Percentiles rank a stretch among this genome's conserved stretches.
Evolutionary conservation across 2,329 filamentous ascomycete species (phyloP).

Genomic region (Colletotrichum nymphaeae): DNA sequence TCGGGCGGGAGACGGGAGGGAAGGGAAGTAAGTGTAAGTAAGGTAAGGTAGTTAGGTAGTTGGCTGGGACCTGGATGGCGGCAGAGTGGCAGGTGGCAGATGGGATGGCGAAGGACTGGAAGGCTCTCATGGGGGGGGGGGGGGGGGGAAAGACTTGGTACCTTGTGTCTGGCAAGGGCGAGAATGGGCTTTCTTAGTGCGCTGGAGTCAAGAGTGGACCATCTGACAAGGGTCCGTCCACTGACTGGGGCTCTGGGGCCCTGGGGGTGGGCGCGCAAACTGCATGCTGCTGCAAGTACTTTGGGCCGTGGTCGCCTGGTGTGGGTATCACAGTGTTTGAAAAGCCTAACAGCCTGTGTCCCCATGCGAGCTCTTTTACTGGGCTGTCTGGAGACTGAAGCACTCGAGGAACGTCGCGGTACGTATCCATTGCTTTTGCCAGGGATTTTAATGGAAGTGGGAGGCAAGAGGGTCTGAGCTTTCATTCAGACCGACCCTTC

Average conservation of each 20-base stretch:
- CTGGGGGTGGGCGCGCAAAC: slow-evolving; percentile 19
- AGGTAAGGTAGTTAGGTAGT: neutral
- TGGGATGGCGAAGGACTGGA: slow-evolving; percentile 23
- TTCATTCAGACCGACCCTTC: slow-evolving; percentile 25
- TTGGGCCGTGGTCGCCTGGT: slow-evolving; percentile 1
- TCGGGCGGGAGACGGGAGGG: slow-evolving; percentile 16
- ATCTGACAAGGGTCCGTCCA: slow-evolving; percentile 30
- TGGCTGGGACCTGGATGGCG: slow-evolving; percentile 34
- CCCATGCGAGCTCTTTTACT: slow-evolving; percentile 4
- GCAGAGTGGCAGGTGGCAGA: slow-evolving; percentile 34
- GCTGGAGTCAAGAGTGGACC: neutral
- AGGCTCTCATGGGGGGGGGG: neutral
- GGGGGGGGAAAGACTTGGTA: neutral
- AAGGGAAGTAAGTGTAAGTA: slow-evolving; percentile 27
- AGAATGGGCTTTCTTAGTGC: slow-evolving; percentile 7
- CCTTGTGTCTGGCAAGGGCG: slow-evolving; percentile 4
- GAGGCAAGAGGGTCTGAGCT: slow-evolving; percentile 22
- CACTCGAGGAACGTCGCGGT: neutral
- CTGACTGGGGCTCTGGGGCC: slow-evolving; percentile 4
- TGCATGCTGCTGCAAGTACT: slow-evolving; percentile 21
- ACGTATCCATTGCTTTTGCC: slow-evolving; percentile 9
- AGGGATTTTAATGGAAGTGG: slow-evolving; percentile 30
- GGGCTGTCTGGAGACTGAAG: slow-evolving; percentile 18
- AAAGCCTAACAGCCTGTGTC: neutral
- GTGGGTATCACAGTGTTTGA: slow-evolving; percentile 21